Conservation (phyloP, 2,329 filamentous ascomycete genomes). For the Golovinomyces cichoracearum region DNA sequence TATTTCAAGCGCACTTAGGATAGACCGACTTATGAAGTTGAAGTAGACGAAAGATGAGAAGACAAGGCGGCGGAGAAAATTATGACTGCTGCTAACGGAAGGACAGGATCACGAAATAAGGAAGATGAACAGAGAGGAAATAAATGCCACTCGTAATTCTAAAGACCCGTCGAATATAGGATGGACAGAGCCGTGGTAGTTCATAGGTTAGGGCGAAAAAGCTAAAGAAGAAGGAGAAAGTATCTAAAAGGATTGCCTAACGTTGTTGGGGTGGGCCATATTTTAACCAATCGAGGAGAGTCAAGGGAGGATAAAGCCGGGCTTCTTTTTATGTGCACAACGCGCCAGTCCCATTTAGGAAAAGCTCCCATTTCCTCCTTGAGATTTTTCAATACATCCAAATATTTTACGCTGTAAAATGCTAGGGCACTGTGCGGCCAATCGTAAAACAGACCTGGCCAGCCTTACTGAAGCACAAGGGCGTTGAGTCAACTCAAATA, state of each 20-base stretch:
- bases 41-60: constrained; percentile 1
- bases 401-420: no score
- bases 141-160: constrained; percentile 4
- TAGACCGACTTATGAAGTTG: constrained; percentile 5
- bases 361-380: no score
- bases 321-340: not conserved
- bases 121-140: constrained; percentile 12
- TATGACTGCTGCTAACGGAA: constrained; percentile 7
- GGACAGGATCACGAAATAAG: constrained; percentile 9
- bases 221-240: not conserved
- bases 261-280: not conserved
- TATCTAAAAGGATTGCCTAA: not conserved
- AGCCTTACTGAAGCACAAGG: no score
- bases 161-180: constrained; percentile 4
- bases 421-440: no score
- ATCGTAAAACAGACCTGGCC: no score
- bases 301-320: not conserved
- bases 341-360: no score
- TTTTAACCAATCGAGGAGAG: not conserved
- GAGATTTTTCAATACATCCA: no score
- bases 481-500: no score
- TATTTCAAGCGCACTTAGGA: constrained; percentile 9
- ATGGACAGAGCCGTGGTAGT: not conserved
- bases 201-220: not conserved
- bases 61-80: constrained; percentile 5